These are phyloP conservation scores for Helichrysum umbraculigerum DNA, from an alignment of 129 eudicot species.

Conservation along the genomic window DNA sequence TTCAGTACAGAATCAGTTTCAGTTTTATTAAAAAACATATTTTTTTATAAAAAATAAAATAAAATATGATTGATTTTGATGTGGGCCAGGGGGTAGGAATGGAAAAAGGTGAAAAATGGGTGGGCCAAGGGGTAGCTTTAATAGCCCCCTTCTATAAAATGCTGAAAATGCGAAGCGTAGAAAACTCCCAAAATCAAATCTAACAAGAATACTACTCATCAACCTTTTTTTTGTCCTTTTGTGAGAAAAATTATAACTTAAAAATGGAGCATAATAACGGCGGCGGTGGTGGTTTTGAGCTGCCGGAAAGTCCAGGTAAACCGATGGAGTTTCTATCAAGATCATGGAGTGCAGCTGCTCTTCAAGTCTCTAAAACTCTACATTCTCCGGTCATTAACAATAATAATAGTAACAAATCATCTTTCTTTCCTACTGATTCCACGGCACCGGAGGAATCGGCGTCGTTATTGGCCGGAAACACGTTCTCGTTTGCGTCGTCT, in stretches of 20 bases:
- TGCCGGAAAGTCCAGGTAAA: slow-evolving; percentile 86
- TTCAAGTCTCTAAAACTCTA: slow-evolving; percentile 69
- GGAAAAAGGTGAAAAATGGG: no score
- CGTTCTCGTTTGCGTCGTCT: slow-evolving; percentile 92
- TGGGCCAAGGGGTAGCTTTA: no score
- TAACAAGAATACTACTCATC: background rate
- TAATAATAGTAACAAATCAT: background rate
- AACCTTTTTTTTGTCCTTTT: slow-evolving; percentile 8
- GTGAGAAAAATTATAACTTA: background rate
- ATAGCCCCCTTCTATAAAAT: no score
- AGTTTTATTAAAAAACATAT: no score
- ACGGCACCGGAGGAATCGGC: slow-evolving; percentile 33
- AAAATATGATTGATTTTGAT: no score
- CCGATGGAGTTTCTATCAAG: slow-evolving; percentile 96
- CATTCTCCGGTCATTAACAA: slow-evolving; percentile 35
- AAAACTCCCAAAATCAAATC: slow-evolving; percentile 21
- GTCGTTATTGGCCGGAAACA: slow-evolving; percentile 67
- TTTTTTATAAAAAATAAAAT: no score
- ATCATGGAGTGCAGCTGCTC: slow-evolving; percentile 93
- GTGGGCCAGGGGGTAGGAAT: no score
- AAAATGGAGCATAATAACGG: slow-evolving; percentile 56
- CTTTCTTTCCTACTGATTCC: slow-evolving; percentile 22
- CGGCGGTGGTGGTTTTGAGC: slow-evolving; percentile 49
- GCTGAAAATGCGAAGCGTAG: slow-evolving; percentile 10
- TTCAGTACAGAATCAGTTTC: no score